These are phyloP conservation scores for Naumovozyma dairenensis DNA, from an alignment of 805 yeast species.

Conservation along the genomic window DNA sequence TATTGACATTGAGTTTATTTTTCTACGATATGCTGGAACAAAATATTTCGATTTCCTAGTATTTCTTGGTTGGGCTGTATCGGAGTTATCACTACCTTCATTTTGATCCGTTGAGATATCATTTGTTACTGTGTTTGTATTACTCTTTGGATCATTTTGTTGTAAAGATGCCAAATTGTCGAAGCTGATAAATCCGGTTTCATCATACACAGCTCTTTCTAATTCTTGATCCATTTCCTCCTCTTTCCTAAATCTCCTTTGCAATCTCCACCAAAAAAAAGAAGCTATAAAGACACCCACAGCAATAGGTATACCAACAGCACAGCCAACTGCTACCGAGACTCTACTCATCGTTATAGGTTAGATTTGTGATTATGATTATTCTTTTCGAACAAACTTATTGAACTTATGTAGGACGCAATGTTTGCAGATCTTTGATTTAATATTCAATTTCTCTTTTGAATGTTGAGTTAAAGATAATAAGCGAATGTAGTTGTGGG, in stretches of 20 bases:
- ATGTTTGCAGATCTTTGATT: too few species aligned
- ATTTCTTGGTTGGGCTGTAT: not conserved
- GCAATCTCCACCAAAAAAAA: slow-evolving; percentile 32
- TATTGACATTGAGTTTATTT: slow-evolving; percentile 16
- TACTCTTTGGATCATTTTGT: too few species aligned
- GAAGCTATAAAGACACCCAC: slow-evolving; percentile 30
- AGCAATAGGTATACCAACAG: slow-evolving; percentile 43
- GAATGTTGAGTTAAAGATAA: too few species aligned
- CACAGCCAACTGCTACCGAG: slow-evolving; percentile 40
- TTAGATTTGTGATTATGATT: too few species aligned
- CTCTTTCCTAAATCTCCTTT: slow-evolving; percentile 32
- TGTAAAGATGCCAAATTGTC: slow-evolving; percentile 10
- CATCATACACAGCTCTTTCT: slow-evolving; percentile 21
- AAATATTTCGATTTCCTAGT: slow-evolving; percentile 7
- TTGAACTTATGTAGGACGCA: too few species aligned
- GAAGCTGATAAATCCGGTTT: slow-evolving; percentile 31
- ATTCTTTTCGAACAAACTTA: too few species aligned
- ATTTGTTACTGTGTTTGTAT: too few species aligned
- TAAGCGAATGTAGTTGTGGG: too few species aligned
- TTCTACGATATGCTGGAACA: slow-evolving; percentile 33
- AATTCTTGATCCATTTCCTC: slow-evolving; percentile 29
- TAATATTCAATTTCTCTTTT: too few species aligned
- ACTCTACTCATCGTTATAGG: slow-evolving; percentile 10
- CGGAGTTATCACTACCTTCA: not conserved
- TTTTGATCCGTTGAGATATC: not conserved